Evolutionary conservation across 805 yeast species (phyloP), one percentile per base, ranked within the genome.

Genomic region (Tetrapisispora iriomotensis): DNA sequence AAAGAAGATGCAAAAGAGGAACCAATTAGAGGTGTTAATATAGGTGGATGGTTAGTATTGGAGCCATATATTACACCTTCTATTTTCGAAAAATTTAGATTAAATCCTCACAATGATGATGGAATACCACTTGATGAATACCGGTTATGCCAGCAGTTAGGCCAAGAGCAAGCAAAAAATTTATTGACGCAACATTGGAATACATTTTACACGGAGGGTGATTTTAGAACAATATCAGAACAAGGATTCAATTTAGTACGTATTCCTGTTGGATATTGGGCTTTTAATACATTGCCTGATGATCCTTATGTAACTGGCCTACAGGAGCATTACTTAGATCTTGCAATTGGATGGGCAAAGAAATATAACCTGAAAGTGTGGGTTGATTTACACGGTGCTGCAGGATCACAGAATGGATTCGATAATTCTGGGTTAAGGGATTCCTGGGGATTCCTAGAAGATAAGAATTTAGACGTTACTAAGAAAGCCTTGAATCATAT

Each of bases 251-350:
- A 87, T 62, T 68, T 79, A 47, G 95, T 84, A 14, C 75, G 96
- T 50, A 79, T 87, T 41, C 95, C 96, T 29, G 74, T 87, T 42
- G 95, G 95, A 5, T 87, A 87, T 65, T 87, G 96, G 96, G 95
- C 95, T 7, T 84, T 82, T 57, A 54, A 67, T 34, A 52, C 58
- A 4, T 65, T 74, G 34, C 72, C 67, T 17, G 66, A 67, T 39
- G 96, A 87, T 57, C 95, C 96, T 2, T 87, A 84, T 51, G 90
- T 85, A 26, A 75, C 71, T 55, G 96, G 96, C 24, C 31, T 18
- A 19, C 94, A 82, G 60, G 72, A 63, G 39, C 56, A 62, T 9
- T 83, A 80, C 60, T 62, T 87, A 40, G 90, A 83, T 53, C 61
- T 69, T 53, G 94, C 94, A n/a, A 61, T 87, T 26, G 70, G 55